Conservation (phyloP, 305 asterid species). For the Ilex paraguariensis region DNA sequence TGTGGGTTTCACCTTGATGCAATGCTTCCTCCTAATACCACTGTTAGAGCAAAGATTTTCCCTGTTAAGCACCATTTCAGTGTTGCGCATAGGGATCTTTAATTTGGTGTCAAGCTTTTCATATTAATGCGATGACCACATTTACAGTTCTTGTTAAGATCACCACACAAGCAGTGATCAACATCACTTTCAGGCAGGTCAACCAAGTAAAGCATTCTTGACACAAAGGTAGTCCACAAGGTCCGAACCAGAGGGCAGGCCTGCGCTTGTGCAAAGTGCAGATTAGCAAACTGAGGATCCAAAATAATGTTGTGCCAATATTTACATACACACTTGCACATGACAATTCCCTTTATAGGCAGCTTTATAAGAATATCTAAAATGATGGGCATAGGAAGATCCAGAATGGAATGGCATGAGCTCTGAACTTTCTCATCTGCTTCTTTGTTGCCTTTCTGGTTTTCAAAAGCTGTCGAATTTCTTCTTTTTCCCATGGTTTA, state of each 20-base stretch:
- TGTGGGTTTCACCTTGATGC: neutral
- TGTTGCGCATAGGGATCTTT: neutral
- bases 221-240: no score
- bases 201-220: neutral
- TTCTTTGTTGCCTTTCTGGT: no score
- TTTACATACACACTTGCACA: slow-evolving; percentile 1
- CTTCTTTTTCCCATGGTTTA: no score
- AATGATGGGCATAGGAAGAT: neutral
- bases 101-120: slow-evolving; percentile 5
- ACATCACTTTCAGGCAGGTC: neutral
- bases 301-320: neutral
- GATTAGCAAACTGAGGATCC: neutral
- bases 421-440: neutral
- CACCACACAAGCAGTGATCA: neutral
- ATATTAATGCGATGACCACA: neutral
- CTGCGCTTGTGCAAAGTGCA: slow-evolving; percentile 3
- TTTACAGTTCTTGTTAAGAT: neutral
- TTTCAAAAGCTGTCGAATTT: no score
- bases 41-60: neutral
- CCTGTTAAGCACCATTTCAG: neutral
- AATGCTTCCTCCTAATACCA: neutral
- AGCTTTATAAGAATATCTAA: neutral
- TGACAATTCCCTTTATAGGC: neutral
- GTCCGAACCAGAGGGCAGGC: slow-evolving; percentile 1
- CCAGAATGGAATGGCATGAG: neutral